Evolutionary conservation across 1,139 yeast genomes (phyloP), one percentile per base, ranked within the genome.

Genomic region (Blastobotrys malaysiensis): DNA sequence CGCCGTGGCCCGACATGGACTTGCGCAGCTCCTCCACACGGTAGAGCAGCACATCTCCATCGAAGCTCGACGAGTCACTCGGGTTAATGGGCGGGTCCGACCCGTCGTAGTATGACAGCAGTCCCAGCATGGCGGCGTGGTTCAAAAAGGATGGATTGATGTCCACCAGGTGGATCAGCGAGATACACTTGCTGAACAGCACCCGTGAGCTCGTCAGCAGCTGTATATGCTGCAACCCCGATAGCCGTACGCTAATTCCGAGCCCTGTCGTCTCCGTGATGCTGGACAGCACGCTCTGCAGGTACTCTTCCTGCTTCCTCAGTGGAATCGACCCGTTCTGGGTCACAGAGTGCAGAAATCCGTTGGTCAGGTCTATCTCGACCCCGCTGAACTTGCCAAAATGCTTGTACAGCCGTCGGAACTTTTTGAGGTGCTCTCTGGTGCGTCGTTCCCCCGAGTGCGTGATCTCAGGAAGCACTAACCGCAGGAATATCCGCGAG

Each of bases 341-440:
- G 39, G 52, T 50, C 9, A 53, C 50, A n/a, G 52, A 52, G 44
- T 46, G 24, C 19, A 54, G 26, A 26, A 54, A 45, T 36, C 56
- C 56, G 26, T 51, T 50, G 6, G 59, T 57, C 27, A 57, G 47
- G 45, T 57, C 59, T 14, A 57, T 45, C 45, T 57, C 59, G 16
- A 57, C 31, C 9, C 59, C 58, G 22, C 50, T 46, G 47, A 57
- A 55, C 27, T 51, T 47, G 31, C 39, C 20, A 16, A 52, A 45
- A 24, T 49, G 51, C 24, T 21, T 14, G 43, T 44, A 52, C n/a
- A 52, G 43, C 14, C 46, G 31, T n/a, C 27, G n/a, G 21, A 54
- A 46, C 46, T 49, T 51, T 18, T 43, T 44, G 22, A 54, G 27
- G 20, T 54, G 56, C 26, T 46, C 49, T 14, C 45, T 31, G 2